Evolutionary conservation across 805 yeast genomes (phyloP), one percentile per base, ranked within the genome.

Genomic region (Ogataea wickerhamii): DNA sequence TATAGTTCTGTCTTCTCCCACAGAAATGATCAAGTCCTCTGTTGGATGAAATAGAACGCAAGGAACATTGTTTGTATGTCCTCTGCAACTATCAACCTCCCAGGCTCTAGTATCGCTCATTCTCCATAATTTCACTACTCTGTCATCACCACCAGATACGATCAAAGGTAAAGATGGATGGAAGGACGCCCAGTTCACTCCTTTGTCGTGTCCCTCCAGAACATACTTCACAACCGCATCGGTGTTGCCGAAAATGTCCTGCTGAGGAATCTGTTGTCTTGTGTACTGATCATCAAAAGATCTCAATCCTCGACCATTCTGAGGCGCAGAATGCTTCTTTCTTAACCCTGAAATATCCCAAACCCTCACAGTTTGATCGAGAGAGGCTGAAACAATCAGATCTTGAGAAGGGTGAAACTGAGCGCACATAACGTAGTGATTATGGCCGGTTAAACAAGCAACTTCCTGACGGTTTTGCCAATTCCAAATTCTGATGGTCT

Each of bases 401-500:
- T 93, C 98, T 53, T 94, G 96, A 33, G 81, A 70, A 31, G 97
- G 97, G 61, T 93, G 99, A 75, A 93, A 93, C 63, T 87, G 94
- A 2, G 98, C 98, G 53, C 94, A 85, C 93, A 93, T 87, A 39
- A 93, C 97, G 64, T 94, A 93, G 68, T 93, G 98, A 66, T 87
- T 89, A 65, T 93, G 99, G 45, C 99, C 98, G 6, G 98, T 91
- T 51, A 93, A 69, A 56, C 96, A 87, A 7, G 98, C 98, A 56
- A 93, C 84, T 56, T 93, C 98, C 61, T 88, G 91, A 53, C 98
- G 80, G 62, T 89, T 89, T 70, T 94, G 98, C 98, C 98, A 93
- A 68, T 93, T 94, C 99, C 99, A 93, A 49, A 93, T 91, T 61
- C 99, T 77, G 49, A 94, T 88, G 22, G 99, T 93, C 67, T 93